Base-by-base conservation (phyloP, 371 early-diverging fungal species). In the Catenaria anguillulae region DNA sequence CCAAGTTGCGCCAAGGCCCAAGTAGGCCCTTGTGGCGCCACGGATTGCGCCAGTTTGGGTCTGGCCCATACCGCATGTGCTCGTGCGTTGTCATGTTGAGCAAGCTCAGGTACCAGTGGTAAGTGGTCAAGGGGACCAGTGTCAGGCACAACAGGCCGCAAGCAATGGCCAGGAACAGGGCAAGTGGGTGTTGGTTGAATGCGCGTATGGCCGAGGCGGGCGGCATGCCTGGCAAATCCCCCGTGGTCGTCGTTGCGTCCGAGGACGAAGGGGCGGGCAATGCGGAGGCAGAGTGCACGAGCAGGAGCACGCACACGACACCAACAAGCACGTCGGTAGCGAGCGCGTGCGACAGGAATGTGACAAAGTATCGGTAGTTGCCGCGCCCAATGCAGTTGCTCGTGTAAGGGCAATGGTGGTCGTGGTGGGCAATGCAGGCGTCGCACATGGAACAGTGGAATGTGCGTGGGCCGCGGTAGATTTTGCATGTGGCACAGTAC, bases 351-450 rank as follows among this genome's bases (percentile, higher is more conserved):
- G 73, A 59, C 37, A 90, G 75, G 62, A 90, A 90, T 6, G 80
- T 78, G 66, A 86, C 84, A 64, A 93, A 93, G 52, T 80, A 79
- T 23, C 87, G 80, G 72, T 93, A 92, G 71, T 93, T 93, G 63
- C 92, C 76, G 58, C 84, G 83, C 2, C 96, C 96, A 46, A 96
- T 77, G 72, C 94, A 94, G 72, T 90, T 92, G 66, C 85, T 90
- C 21, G 90, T 79, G 94, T 94, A 96, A 23, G 89, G 83, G 66
- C 96, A 96, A 70, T 96, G 93, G 64, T 92, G 92, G 69, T 93
- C 34, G 34, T 60, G 37, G 26, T 26, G 37, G 50, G 36, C 34
- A 54, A 95, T 89, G 71, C 96, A 95, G 64, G 87, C 87, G 68
- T 94, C 87, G 70, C 96, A 92, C 67, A 79, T 77, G 42, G 79